Base-by-base conservation (phyloP, 1,139 yeast genomes). In the Kodamaea sp. region DNA sequence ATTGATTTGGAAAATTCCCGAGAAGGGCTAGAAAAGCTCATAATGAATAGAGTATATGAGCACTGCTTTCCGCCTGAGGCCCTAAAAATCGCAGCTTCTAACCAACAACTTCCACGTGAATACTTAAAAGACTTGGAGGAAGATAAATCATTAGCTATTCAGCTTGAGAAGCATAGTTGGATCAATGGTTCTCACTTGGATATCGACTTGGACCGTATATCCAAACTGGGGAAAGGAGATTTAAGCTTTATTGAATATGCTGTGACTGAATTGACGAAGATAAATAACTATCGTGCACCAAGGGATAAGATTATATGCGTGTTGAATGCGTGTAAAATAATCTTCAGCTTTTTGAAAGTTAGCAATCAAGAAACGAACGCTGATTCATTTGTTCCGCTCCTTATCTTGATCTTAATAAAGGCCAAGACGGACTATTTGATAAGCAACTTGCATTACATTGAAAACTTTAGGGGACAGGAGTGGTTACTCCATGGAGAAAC, bases 291-390 rank as follows among this genome's bases (percentile, higher is more conserved):
- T 57, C 76, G 95, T 49, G 94, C 97, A 0, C 98, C 98, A 8
- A 70, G 98, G 36, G 98, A 94, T 53, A 94, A 94, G 54, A 82
- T 89, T 43, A 88, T 92, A 29, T 92, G 98, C 56, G 71, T 92
- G 7, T 68, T 94, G 41, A 94, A 94, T 61, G 81, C 94, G 38
- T 90, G 97, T 56, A 92, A 92, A 57, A 90, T 92, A 11, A 83
- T 94, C 7, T 89, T 89, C 66, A 95, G 96, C 12, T 70, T 87
- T 37, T 73, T 94, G 36, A 80, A 89, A 45, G 84, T 82, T 37
- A 75, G 77, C 25, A 83, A 81, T 37, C 67, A 69, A 39, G 95
- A 87, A 49, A 67, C 76, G 2, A 90, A 90, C 46, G 99, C 99
- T 0, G 99, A 94, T 59, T 78, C 87, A 19, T 94, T 94, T 57